These are phyloP conservation scores for Phaseolus coccineus DNA, from an alignment of 331 rosid genomes.

Conservation along the genomic window DNA sequence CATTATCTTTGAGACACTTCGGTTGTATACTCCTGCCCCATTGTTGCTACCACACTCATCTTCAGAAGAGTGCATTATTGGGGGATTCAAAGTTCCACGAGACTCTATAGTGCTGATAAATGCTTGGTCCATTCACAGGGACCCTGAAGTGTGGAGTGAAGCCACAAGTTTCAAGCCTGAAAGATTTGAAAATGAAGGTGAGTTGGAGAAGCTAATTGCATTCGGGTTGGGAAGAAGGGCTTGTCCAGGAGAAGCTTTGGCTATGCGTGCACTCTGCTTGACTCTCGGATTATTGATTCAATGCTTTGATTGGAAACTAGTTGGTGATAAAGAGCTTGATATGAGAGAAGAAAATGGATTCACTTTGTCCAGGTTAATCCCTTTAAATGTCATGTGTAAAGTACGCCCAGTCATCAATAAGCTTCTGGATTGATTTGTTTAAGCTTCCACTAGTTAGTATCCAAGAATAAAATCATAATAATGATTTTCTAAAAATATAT, in stretches of 20 bases:
- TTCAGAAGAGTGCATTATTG: constrained; percentile 51
- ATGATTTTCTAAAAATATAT: no score
- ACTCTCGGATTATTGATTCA: constrained; percentile 52
- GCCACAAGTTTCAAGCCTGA: constrained; percentile 57
- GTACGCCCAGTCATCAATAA: constrained; percentile 36
- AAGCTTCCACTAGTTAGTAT: no score
- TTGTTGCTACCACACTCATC: constrained; percentile 57
- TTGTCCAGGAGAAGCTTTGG: constrained; percentile 61
- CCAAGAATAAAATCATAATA: no score
- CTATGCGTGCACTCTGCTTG: constrained; percentile 56
- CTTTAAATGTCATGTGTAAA: constrained; percentile 62
- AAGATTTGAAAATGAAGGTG: constrained; percentile 48
- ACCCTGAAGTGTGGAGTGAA: constrained; percentile 50
- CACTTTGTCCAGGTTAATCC: constrained; percentile 50
- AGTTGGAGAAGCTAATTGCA: constrained; percentile 44
- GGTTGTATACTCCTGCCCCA: constrained; percentile 58
- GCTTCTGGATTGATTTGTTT: background rate
- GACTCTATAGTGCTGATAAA: constrained; percentile 49
- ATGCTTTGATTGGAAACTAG: constrained; percentile 58
- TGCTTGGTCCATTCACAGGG: constrained; percentile 47
- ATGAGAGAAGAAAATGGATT: constrained; percentile 57
- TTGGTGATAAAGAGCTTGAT: constrained; percentile 46
- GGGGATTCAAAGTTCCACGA: constrained; percentile 53
- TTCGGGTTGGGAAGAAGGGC: constrained; percentile 67
- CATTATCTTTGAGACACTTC: constrained; percentile 62